Base-by-base conservation (phyloP, 1,284 basidiomycete genomes). In the Rhodofomes roseus region DNA sequence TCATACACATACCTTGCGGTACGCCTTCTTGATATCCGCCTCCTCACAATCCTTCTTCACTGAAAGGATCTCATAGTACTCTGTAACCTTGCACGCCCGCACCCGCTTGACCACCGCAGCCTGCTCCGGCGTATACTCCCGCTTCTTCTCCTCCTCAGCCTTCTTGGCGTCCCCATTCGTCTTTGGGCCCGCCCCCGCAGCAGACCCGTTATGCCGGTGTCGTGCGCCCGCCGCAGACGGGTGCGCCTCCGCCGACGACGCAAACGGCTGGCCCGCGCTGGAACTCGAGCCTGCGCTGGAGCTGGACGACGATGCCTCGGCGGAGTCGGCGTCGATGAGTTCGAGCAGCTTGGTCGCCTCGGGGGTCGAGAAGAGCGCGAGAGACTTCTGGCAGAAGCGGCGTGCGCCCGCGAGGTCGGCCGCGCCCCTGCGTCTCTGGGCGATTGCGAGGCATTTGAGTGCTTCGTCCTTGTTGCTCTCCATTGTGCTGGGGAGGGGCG, bases 1-100 rank as follows among this genome's bases (percentile, higher is more conserved):
- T 9, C 40, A 34, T 25, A 50, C 40, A 37, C 81, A 57, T 62
- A 96, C 95, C 84, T 98, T 99, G 62, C 95, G 86, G 81, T 99
- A 99, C 20, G 96, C 95, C 76, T 93, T 96, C 81, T 98, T 98
- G 60, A 99, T 85, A 56, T 98, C 95, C 8, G 76, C 83, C 67
- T 98, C 96, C 25, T 93, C 86, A 70, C 95, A 96, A 4, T 87
- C 87, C 75, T 84, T 89, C 73, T 95, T 89, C 60, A 99, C 73
- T 1, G 84, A 81, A 65, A 99, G 76, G 63, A 99, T 98, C 73
- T 93, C 91, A 75, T 99, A 99, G 74, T 97, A 99, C 71, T 95
- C 89, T 51, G 92, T 91, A 22, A 88, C 81, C 72, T 92, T 92
- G 77, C 96, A 98, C 36, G 81, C 76, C 68, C 89, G 84, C 59